phyloP scores from a whole-genome alignment of 1,139 yeast genomes.

The Taphrina pruni region DNA sequence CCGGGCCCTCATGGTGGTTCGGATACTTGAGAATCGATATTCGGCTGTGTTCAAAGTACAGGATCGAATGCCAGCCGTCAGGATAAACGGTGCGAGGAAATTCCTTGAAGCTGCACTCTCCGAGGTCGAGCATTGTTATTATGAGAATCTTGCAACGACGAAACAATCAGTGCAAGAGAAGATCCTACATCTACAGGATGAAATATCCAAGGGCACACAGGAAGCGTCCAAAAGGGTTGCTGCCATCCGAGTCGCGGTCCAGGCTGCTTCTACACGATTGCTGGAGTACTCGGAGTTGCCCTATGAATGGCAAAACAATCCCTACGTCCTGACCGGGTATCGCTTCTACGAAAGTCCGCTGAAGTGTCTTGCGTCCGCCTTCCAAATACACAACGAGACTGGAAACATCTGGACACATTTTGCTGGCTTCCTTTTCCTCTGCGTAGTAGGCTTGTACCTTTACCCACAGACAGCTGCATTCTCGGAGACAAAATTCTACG shows the following conservation, averaged over 20 bases:
- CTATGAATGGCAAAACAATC: slow-evolving; percentile 90
- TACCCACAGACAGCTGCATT: slow-evolving; percentile 62
- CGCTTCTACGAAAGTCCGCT: slow-evolving; percentile 73
- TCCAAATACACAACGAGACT: slow-evolving; percentile 81
- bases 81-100: slow-evolving; percentile 36
- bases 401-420: slow-evolving; percentile 94
- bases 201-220: slow-evolving; percentile 23
- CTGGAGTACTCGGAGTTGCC: slow-evolving; percentile 89
- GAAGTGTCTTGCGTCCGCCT: slow-evolving; percentile 64
- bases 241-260: slow-evolving; percentile 35
- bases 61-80: slow-evolving; percentile 16
- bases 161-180: slow-evolving; percentile 32
- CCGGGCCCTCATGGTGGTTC: slow-evolving; percentile 28
- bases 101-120: slow-evolving; percentile 31
- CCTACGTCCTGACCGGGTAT: slow-evolving; percentile 81
- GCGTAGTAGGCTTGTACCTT: slow-evolving; percentile 63
- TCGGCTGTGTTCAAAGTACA: slow-evolving; percentile 19
- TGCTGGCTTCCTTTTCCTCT: slow-evolving; percentile 66
- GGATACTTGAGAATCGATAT: slow-evolving; percentile 24
- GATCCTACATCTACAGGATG: slow-evolving; percentile 34
- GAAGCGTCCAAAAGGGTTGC: slow-evolving; percentile 36
- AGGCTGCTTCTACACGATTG: slow-evolving; percentile 53
- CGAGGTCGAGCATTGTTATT: slow-evolving; percentile 34
- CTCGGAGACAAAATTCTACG: slow-evolving; percentile 56
- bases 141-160: slow-evolving; percentile 4